Base-by-base conservation (phyloP, 306 rosid species). In the Acacia confusa region DNA sequence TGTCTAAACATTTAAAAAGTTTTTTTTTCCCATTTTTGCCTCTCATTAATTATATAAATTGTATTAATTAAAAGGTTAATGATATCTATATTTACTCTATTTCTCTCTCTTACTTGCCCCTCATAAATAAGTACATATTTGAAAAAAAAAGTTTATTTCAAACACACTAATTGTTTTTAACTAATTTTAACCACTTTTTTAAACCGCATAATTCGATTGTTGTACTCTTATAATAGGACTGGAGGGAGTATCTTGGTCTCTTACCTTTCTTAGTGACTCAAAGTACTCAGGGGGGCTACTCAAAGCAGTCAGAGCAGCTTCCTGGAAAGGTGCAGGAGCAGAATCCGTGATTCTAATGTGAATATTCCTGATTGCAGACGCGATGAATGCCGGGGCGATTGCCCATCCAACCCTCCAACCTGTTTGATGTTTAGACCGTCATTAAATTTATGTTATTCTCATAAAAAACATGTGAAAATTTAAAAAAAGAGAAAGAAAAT, bases 381-480 rank as follows among this genome's bases (percentile, higher is more conserved):
- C 91, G 81, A 92, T 75, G 52, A 63, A 74, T 70, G 94, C 57
- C n/a, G 98, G 97, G 71, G 94, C 98, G 40, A 94, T 87, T 41
- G 97, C 95, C 98, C 98, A 94, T 83, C 98, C 98, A 27, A 94
- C 66, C 74, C 98, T 90, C 98, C 98, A 94, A 73, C 98, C 98
- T 94, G 87, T 81, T 52, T 70, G 64, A 80, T 79, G 71, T 66
- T 66, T 52, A 76, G 63, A 71, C 43, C 74, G 76, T 77, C 55
- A 70, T 55, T 28, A 58, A 77, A 83, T 72, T 68, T 61, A 40
- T 30, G 58, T 12, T 67, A 68, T 71, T 81, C 58, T 36, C 70
- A 16, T 47, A 67, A 38, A 19, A 50, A 88, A 36, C 40, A 57
- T 30, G 58, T 28, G 45, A 68, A 17, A 36, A 67, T 67, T n/a